Evolutionary conservation across 2,329 filamentous ascomycete species (phyloP), one percentile per base, ranked within the genome.

Genomic region (Fusarium sp.): DNA sequence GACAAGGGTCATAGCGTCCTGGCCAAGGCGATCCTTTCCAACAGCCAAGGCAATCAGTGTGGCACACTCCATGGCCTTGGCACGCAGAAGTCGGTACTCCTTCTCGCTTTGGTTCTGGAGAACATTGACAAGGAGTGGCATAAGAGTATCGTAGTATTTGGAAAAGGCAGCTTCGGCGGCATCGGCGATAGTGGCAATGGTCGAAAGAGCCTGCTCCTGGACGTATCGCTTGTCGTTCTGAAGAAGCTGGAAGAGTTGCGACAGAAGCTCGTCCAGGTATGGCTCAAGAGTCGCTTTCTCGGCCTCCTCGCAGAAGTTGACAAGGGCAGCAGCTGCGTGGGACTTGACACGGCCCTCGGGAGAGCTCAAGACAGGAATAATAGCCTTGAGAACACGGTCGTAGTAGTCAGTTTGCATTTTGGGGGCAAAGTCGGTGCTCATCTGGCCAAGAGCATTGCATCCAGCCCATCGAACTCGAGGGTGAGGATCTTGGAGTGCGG

Each of bases 51-150:
- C 93, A 75, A 99, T 99, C 42, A 99, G 84, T 9, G 96, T 99
- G 18, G 96, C 95, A 77, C 96, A 99, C 81, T 99, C 96, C 96
- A 99, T 99, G 4, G 96, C 96, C 84, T 99, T 99, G 50, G 96
- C 96, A 61, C 95, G 89, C 38, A 99, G 86, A 46, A 98, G 84
- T 55, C 95, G 88, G 80, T 94, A 94, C 76, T 99, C 96, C 82
- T 97, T 97, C 54, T 94, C 93, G 74, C 94, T 95, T 76, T 97
- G 94, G 72, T 94, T 89, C 76, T 91, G 91, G 51, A 99, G 83
- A 11, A 98, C 95, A 65, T 91, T 92, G 79, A 98, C 94, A 9
- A 99, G 86, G 49, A 97, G 84, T 16, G 96, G 96, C 96, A 99
- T 99, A 37, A 99, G 85, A 8, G 91, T 95, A 70, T 95, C 92